These are phyloP conservation scores for Populus nigra DNA, from an alignment of 345 rosid genomes.

Conservation along the genomic window DNA sequence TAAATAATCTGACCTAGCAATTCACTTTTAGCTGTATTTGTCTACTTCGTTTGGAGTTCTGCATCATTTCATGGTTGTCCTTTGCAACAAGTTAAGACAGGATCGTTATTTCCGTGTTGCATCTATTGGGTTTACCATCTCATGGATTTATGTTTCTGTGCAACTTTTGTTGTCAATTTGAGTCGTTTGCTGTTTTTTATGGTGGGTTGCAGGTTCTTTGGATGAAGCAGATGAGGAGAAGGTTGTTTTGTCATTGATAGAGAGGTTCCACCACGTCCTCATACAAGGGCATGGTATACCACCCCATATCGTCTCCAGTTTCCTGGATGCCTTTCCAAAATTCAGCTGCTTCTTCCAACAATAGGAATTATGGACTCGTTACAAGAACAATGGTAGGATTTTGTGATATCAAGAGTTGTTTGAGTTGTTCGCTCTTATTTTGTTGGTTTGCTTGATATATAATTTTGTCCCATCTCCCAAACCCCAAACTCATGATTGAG, in stretches of 20 bases:
- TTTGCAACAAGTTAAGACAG: background rate
- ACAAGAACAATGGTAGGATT: background rate
- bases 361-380: background rate
- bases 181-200: background rate
- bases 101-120: background rate
- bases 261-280: slow-evolving; percentile 35
- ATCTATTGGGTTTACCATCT: background rate
- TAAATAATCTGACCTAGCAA: too few species aligned
- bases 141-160: background rate
- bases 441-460: background rate
- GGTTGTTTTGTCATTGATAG: slow-evolving; percentile 35
- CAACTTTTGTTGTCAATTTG: too few species aligned
- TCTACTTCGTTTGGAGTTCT: too few species aligned
- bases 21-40: too few species aligned
- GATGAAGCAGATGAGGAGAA: slow-evolving; percentile 41
- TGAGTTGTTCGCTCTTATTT: background rate
- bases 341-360: slow-evolving; percentile 32
- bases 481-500: background rate
- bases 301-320: slow-evolving; percentile 36
- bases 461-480: background rate
- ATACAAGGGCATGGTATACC: slow-evolving; percentile 42
- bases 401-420: background rate
- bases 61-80: background rate
- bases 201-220: slow-evolving; percentile 42
- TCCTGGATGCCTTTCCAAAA: slow-evolving; percentile 49